Conservation (phyloP, 371 early-diverging fungal genomes). For the Batrachochytrium dendrobatidis region DNA sequence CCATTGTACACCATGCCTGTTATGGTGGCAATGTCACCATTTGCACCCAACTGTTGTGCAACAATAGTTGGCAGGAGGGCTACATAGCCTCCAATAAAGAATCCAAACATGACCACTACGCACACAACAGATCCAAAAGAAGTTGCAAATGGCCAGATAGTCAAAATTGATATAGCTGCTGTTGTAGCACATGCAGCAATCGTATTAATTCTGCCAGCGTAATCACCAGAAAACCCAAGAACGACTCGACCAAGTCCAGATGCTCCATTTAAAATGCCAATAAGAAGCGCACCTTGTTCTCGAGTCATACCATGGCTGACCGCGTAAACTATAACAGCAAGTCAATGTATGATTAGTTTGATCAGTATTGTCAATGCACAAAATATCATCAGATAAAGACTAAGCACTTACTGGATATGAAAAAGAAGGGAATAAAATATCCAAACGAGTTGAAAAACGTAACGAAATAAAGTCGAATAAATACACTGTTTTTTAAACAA, state of each 20-base stretch:
- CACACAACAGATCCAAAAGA: slow-evolving; percentile 15
- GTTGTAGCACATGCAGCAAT: slow-evolving; percentile 41
- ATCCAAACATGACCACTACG: slow-evolving; percentile 18
- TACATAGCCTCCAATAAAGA: slow-evolving; percentile 55
- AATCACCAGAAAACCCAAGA: slow-evolving; percentile 52
- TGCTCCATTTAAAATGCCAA: slow-evolving; percentile 47
- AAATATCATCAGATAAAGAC: not conserved
- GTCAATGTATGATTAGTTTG: too few species aligned
- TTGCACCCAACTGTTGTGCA: slow-evolving; percentile 46
- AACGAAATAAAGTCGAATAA: slow-evolving; percentile 6
- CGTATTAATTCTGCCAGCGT: slow-evolving; percentile 51
- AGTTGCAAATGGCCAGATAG: slow-evolving; percentile 59
- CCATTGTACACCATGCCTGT: slow-evolving; percentile 47
- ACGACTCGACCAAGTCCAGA: slow-evolving; percentile 60
- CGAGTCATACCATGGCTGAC: slow-evolving; percentile 31
- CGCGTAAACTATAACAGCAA: slow-evolving; percentile 32
- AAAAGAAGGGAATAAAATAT: slow-evolving; percentile 56
- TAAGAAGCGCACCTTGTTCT: slow-evolving; percentile 39
- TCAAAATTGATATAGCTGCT: slow-evolving; percentile 42
- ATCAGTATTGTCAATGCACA: not conserved
- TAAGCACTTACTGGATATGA: slow-evolving; percentile 1
- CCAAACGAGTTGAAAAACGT: slow-evolving; percentile 42
- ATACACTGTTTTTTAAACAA: slow-evolving; percentile 11
- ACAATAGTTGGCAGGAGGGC: slow-evolving; percentile 40
- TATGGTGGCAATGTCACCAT: slow-evolving; percentile 43